Evolutionary conservation across 2,329 filamentous ascomycete genomes (phyloP).

Genomic region (Thielaviopsis musarum): DNA sequence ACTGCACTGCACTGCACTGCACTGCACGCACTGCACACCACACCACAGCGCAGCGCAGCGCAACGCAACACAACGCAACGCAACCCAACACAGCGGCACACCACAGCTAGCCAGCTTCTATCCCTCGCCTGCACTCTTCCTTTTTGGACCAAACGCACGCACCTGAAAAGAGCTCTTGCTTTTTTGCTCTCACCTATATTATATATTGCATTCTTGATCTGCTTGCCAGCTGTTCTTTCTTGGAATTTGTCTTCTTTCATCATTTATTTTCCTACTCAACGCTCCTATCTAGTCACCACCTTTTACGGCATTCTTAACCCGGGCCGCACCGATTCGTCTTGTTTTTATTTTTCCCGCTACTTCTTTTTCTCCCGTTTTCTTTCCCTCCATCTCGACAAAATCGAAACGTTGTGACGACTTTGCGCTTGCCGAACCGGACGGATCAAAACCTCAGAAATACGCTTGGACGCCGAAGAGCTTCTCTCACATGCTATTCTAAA

Average conservation of each 20-base stretch:
- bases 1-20: too few relatives aligned
- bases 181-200: too few relatives aligned
- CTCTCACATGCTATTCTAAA: neutral
- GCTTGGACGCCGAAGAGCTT: neutral
- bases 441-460: neutral
- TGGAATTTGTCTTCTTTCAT: too few relatives aligned
- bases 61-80: too few relatives aligned
- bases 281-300: too few relatives aligned
- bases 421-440: neutral
- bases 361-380: neutral
- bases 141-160: neutral
- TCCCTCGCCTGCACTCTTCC: neutral
- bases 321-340: neutral
- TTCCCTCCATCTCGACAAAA: neutral
- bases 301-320: too few relatives aligned
- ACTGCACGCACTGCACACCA: too few relatives aligned
- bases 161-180: constrained; percentile 1
- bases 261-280: too few relatives aligned
- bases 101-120: neutral
- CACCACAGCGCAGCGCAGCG: too few relatives aligned
- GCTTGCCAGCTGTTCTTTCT: too few relatives aligned
- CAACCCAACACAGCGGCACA: too few relatives aligned
- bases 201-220: too few relatives aligned
- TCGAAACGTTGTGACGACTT: neutral
- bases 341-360: constrained; percentile 10